Conservation (phyloP, 257 asterid genomes). For the Solanum gandarillasii region DNA sequence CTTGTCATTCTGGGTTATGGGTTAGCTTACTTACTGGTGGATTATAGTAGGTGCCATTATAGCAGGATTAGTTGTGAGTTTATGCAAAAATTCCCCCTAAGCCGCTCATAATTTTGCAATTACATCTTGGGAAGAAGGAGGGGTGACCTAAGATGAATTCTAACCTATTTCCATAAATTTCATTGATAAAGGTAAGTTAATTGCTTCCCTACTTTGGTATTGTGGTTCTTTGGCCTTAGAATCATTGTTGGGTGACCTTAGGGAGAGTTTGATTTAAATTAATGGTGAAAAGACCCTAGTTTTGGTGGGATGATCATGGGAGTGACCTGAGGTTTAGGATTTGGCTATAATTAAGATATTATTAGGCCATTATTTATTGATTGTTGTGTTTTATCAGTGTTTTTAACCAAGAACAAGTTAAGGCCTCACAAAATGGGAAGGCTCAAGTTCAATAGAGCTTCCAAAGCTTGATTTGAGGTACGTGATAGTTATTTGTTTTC, state of each 20-base stretch:
- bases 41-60: too few species aligned
- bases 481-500: too few species aligned
- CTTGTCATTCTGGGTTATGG: neutral
- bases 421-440: neutral
- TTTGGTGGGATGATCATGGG: neutral
- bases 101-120: neutral
- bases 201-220: neutral
- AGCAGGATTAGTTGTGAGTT: neutral
- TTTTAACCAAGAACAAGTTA: neutral
- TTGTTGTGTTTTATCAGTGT: too few species aligned
- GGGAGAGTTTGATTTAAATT: neutral
- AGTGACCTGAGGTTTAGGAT: neutral
- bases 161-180: neutral
- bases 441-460: neutral
- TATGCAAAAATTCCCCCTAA: neutral
- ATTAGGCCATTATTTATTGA: neutral
- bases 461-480: neutral
- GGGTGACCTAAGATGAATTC: neutral
- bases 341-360: neutral
- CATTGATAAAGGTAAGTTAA: neutral
- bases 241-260: neutral
- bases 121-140: neutral
- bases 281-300: neutral
- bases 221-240: neutral
- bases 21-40: neutral